A percentile compares a stretch with the other conserved stretches of the same genome.
These are phyloP conservation scores for Cantharellus anzutake DNA, from an alignment of 768 basidiomycete species.

Conservation along the genomic window DNA sequence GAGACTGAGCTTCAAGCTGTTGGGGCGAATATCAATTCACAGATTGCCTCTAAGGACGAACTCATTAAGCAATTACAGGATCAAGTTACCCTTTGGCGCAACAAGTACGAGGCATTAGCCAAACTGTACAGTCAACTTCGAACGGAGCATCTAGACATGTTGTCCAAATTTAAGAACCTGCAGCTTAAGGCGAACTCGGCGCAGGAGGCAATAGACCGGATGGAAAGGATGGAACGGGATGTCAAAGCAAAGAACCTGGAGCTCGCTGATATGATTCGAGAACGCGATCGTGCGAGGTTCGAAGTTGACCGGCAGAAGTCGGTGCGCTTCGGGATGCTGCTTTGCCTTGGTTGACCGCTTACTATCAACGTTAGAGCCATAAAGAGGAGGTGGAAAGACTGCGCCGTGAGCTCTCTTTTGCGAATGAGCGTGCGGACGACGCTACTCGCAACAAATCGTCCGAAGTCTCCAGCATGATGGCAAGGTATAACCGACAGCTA, in stretches of 20 bases:
- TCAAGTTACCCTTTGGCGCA: conserved; percentile 91
- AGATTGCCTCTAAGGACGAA: conserved; percentile 84
- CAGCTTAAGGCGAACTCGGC: conserved; percentile 97
- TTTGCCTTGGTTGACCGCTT: not conserved
- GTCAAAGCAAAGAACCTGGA: conserved; percentile 97
- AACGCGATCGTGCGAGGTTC: conserved; percentile 88
- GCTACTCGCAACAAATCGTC: conserved; percentile 78
- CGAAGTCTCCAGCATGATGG: conserved; percentile 72
- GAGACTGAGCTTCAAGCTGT: conserved; percentile 74
- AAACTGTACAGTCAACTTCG: conserved; percentile 97
- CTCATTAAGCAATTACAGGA: conserved; percentile 90
- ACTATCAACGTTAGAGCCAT: conserved; percentile 33
- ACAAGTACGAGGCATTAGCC: conserved; percentile 96
- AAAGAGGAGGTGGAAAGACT: conserved; percentile 89
- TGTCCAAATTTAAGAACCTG: conserved; percentile 91
- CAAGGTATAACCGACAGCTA: conserved; percentile 90
- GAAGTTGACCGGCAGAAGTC: conserved; percentile 88
- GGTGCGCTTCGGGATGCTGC: conserved; percentile 13
- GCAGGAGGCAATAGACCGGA: conserved; percentile 91
- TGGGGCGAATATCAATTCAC: conserved; percentile 57
- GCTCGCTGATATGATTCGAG: conserved; percentile 95
- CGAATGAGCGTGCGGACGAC: conserved; percentile 97
- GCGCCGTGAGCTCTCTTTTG: conserved; percentile 80
- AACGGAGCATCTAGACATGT: conserved; percentile 92
- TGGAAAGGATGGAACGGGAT: conserved; percentile 98